Evolutionary conservation across 345 rosid genomes (phyloP), one percentile per base, ranked within the genome.

Genomic region (Nasturtium officinale): DNA sequence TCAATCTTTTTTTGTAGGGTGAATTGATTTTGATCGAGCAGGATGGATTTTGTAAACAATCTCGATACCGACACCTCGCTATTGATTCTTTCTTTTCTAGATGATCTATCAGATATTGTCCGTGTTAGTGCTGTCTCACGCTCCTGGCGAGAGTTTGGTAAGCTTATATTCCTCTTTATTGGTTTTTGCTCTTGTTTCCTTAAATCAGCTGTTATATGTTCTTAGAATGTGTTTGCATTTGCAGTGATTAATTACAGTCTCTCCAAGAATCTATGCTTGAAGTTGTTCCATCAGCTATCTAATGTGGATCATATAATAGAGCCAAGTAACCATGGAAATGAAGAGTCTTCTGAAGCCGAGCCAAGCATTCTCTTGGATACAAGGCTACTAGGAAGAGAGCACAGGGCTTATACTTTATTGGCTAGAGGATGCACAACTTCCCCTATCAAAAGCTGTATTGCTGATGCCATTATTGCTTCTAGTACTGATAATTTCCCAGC

Each of bases 401-500:
- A 95, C 61, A 80, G 87, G 73, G 96, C 63, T 37, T 88, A 80
- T 80, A 81, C 89, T 20, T 89, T 85, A 68, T 71, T 95, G 70
- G 82, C 83, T 61, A 85, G 74, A 61, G 84, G 85, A 21, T 86
- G 72, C 76, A 61, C 51, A 38, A 69, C 83, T 5, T 80, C 83
- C 61, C 66, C 78, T 69, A 29, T 82, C 25, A 42, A 35, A 58
- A 83, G 77, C 69, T 88, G 95, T 78, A 84, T 88, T 43, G 59
- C 30, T 33, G 85, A 81, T 37, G 90, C 97, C 70, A 74, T 95
- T 48, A 13, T 76, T 48, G 99, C 99, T 54, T 95, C 99, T 45
- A 91, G 96, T 82, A 95, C 99, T 55, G 98, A 95, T 81, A 86
- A 91, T 64, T 83, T 71, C 81, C 98, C 94, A 0, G 85, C 69